Conservation (phyloP, 495 filamentous ascomycete genomes). For the Cercophora newfieldiana region DNA sequence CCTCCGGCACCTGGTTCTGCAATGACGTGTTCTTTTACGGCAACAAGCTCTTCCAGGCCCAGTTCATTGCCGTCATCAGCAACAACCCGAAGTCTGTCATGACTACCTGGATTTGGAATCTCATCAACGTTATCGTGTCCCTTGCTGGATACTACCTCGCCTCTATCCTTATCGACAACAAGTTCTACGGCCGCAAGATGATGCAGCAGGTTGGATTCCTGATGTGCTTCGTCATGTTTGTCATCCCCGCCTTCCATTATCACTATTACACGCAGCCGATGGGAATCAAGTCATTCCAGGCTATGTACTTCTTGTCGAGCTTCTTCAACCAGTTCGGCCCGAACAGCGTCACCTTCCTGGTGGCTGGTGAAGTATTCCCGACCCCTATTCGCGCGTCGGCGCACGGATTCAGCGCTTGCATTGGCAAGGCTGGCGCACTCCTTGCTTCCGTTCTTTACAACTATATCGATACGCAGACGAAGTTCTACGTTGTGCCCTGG, state of each 20-base stretch:
- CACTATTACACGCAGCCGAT: slow-evolving; percentile 66
- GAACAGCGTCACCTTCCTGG: slow-evolving; percentile 88
- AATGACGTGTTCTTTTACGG: slow-evolving; percentile 98
- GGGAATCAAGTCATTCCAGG: slow-evolving; percentile 77
- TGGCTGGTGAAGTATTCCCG: slow-evolving; percentile 87
- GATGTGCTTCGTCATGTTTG: slow-evolving; percentile 82
- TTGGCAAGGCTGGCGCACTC: slow-evolving; percentile 82
- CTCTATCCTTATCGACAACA: slow-evolving; percentile 81
- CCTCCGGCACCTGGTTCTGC: slow-evolving; percentile 80
- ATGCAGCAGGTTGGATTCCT: slow-evolving; percentile 92
- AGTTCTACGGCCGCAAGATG: slow-evolving; percentile 86
- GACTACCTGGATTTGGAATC: slow-evolving; percentile 85
- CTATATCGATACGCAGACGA: slow-evolving; percentile 75
- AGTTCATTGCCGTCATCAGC: slow-evolving; percentile 79
- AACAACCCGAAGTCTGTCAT: slow-evolving; percentile 61
- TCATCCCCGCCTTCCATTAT: slow-evolving; percentile 81
- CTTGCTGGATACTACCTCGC: slow-evolving; percentile 80
- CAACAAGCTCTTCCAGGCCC: slow-evolving; percentile 90
- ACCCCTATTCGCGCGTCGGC: slow-evolving; percentile 87
- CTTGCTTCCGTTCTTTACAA: slow-evolving; percentile 82
- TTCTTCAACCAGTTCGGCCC: slow-evolving; percentile 98
- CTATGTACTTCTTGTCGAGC: slow-evolving; percentile 88
- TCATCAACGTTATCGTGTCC: slow-evolving; percentile 81
- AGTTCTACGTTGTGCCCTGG: slow-evolving; percentile 89
- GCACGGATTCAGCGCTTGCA: slow-evolving; percentile 83